A percentile compares a stretch with the other conserved stretches of the same genome.
Conservation (phyloP, 768 basidiomycete genomes). For the Rhodotorula toruloides region DNA sequence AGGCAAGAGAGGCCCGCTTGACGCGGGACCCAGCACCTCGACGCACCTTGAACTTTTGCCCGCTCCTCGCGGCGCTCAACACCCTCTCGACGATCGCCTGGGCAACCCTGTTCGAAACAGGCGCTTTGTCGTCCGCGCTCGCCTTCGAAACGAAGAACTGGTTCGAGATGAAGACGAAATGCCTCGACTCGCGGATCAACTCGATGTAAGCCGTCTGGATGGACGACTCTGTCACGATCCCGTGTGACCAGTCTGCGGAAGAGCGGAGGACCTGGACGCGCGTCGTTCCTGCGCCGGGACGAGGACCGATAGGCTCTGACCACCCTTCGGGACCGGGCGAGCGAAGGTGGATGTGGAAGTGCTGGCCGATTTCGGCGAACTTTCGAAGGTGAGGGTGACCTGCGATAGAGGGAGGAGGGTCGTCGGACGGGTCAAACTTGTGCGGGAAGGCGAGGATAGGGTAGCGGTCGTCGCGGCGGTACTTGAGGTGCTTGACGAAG, state of each 20-base stretch:
- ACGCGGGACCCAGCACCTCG: background rate
- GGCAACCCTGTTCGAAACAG: slow-evolving; percentile 77
- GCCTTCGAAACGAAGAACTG: slow-evolving; percentile 45
- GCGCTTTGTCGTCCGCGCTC: slow-evolving; percentile 49
- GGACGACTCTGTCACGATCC: slow-evolving; percentile 79
- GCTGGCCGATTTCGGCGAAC: slow-evolving; percentile 58
- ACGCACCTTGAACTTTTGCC: slow-evolving; percentile 68
- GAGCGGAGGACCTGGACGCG: slow-evolving; percentile 45
- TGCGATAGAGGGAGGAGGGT: slow-evolving; percentile 64
- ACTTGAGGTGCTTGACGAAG: slow-evolving; percentile 59
- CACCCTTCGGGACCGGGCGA: background rate
- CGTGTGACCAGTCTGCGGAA: slow-evolving; percentile 52
- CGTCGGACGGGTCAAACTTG: slow-evolving; percentile 51
- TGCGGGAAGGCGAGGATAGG: slow-evolving; percentile 78
- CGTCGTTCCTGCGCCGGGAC: slow-evolving; percentile 24
- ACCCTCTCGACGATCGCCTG: slow-evolving; percentile 77
- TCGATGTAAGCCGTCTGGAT: slow-evolving; percentile 72
- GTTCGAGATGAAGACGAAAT: slow-evolving; percentile 81
- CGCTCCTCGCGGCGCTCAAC: slow-evolving; percentile 65
- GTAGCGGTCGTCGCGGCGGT: slow-evolving; percentile 47
- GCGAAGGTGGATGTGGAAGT: slow-evolving; percentile 54
- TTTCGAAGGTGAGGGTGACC: slow-evolving; percentile 66
- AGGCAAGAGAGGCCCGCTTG: background rate
- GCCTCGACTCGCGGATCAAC: slow-evolving; percentile 69
- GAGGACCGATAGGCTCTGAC: no score